Percentiles rank a stretch among this genome's conserved stretches.
These are phyloP conservation scores for Ruellia speciosa DNA, from an alignment of 305 asterid genomes.

Conservation along the genomic window DNA sequence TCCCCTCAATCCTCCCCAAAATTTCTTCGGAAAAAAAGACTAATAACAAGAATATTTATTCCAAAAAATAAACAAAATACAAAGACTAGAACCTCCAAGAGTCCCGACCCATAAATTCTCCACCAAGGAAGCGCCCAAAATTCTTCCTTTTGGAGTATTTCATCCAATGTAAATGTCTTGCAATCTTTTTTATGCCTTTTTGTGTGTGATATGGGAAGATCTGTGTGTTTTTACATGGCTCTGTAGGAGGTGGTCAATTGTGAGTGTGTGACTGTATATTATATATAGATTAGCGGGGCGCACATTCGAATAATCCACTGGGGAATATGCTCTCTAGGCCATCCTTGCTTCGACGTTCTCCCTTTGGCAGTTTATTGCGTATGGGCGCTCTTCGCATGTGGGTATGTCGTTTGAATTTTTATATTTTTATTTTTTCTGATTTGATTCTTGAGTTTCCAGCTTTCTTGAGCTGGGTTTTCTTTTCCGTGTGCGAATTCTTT, in stretches of 20 bases:
- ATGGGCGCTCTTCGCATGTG: constrained; percentile 38
- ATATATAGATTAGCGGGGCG: constrained; percentile 17
- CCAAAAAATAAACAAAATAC: neutral
- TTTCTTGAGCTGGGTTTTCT: constrained; percentile 25
- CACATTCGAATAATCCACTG: constrained; percentile 51
- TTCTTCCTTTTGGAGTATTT: neutral
- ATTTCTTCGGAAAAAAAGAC: neutral
- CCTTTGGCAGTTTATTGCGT: constrained; percentile 53
- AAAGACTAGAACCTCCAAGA: neutral
- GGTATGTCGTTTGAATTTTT: constrained; percentile 27
- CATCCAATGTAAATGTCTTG: no score
- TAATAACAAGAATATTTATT: no score
- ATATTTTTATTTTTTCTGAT: neutral
- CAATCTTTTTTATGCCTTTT: neutral
- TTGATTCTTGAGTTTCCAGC: constrained; percentile 21
- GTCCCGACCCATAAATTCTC: neutral
- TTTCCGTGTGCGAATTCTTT: constrained; percentile 7
- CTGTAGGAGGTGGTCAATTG: constrained; percentile 19
- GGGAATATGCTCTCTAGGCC: constrained; percentile 52
- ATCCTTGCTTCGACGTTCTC: constrained; percentile 32
- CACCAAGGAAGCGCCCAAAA: no score
- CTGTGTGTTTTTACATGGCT: neutral
- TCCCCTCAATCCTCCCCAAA: no score
- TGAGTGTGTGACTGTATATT: constrained; percentile 15
- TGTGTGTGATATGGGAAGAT: neutral